phyloP scores from a whole-genome alignment of 2,329 filamentous ascomycete species.

The Colletotrichum limetticola region DNA sequence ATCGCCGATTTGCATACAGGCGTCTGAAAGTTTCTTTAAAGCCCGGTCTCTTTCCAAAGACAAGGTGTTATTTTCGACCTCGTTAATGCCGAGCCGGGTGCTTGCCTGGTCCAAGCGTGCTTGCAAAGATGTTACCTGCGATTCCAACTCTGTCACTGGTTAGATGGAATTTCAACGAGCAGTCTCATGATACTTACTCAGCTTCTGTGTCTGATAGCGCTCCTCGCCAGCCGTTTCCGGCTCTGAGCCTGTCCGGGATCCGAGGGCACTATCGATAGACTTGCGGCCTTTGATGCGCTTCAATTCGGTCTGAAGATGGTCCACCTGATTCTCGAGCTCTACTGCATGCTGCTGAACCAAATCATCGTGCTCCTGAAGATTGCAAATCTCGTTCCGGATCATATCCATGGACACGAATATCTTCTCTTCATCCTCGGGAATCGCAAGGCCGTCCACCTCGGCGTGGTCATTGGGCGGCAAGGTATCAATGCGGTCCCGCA shows the following conservation, averaged over 20 bases:
- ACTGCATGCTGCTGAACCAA: constrained; percentile 65
- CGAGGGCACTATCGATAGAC: constrained; percentile 49
- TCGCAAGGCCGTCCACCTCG: constrained; percentile 60
- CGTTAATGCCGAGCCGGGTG: constrained; percentile 69
- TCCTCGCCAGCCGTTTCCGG: constrained; percentile 55
- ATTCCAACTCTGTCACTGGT: constrained; percentile 61
- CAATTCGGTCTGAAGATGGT: constrained; percentile 60
- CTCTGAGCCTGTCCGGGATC: constrained; percentile 49
- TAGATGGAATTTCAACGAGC: background rate
- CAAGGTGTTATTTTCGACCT: constrained; percentile 72
- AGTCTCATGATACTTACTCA: constrained; percentile 57
- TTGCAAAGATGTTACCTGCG: constrained; percentile 69
- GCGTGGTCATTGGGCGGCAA: constrained; percentile 54
- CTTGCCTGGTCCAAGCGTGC: constrained; percentile 71
- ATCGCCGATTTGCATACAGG: constrained; percentile 67
- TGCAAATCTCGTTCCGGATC: constrained; percentile 67
- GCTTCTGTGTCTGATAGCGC: constrained; percentile 63
- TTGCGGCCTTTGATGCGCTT: constrained; percentile 55
- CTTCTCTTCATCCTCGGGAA: constrained; percentile 65
- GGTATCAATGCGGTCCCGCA: constrained; percentile 54
- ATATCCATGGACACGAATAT: constrained; percentile 72
- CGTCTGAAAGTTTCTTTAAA: constrained; percentile 69
- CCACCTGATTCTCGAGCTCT: constrained; percentile 62
- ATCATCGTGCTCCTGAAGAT: constrained; percentile 66
- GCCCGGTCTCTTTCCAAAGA: constrained; percentile 73